Conservation (phyloP, 2,329 filamentous ascomycete species). For the Colletotrichum sp. region DNA sequence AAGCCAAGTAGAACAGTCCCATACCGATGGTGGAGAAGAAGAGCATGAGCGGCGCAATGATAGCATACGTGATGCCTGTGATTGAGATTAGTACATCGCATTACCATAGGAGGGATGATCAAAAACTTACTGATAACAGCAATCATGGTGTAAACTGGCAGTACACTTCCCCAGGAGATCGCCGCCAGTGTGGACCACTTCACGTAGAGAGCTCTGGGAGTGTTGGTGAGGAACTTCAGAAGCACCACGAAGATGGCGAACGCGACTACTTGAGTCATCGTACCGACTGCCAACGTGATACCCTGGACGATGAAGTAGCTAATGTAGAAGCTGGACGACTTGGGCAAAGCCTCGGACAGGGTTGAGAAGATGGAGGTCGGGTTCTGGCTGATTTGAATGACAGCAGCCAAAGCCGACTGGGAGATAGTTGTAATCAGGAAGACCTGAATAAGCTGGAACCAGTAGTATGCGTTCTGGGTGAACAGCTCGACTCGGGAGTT, state of each 20-base stretch:
- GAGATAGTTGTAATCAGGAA: constrained; percentile 87
- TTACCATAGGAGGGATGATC: fast-evolving
- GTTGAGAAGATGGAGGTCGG: constrained; percentile 67
- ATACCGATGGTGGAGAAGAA: constrained; percentile 81
- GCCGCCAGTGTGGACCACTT: constrained; percentile 73
- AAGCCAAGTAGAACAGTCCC: constrained; percentile 80
- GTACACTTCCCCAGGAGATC: constrained; percentile 78
- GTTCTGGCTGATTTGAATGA: constrained; percentile 64
- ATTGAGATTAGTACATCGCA: background rate
- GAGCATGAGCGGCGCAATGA: constrained; percentile 83
- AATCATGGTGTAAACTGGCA: constrained; percentile 78
- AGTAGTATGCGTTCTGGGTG: constrained; percentile 90
- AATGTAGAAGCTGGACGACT: constrained; percentile 91
- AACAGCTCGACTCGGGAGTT: constrained; percentile 82
- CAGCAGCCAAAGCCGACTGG: constrained; percentile 77
- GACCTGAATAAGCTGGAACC: constrained; percentile 88
- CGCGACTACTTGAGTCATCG: constrained; percentile 70
- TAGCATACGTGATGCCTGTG: constrained; percentile 74
- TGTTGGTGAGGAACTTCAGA: constrained; percentile 75
- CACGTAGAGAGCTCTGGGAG: constrained; percentile 77
- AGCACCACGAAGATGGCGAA: constrained; percentile 72
- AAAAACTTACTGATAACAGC: constrained; percentile 66
- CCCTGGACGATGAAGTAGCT: constrained; percentile 81
- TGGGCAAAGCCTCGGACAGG: constrained; percentile 77
- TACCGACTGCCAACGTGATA: constrained; percentile 74